A percentile compares a stretch with the other conserved stretches of the same genome.
phyloP scores from a whole-genome alignment of 2,329 filamentous ascomycete genomes.

The Colletotrichum destructivum region DNA sequence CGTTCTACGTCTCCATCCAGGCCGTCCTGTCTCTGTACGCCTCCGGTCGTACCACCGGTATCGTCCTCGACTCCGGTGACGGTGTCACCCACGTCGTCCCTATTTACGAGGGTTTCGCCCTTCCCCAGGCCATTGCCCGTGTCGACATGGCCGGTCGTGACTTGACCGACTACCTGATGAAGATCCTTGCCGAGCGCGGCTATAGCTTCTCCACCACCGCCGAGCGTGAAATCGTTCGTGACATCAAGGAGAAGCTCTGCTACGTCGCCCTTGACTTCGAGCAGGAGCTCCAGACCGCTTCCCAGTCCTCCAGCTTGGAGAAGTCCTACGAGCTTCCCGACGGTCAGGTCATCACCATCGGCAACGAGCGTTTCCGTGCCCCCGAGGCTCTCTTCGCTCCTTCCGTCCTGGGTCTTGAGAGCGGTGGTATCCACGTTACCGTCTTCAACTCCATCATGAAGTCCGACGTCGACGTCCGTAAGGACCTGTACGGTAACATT shows the following conservation, averaged over 20 bases:
- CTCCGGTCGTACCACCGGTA: conserved; percentile 99
- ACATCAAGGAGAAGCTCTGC: conserved; percentile 99
- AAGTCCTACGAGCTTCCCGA: conserved; percentile 99
- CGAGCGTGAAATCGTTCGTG: conserved; percentile 99
- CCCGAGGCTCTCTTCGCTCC: conserved; percentile 99
- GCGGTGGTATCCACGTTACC: conserved; percentile 98
- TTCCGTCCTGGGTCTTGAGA: conserved; percentile 97
- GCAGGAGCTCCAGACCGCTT: conserved; percentile 99
- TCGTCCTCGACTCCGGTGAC: conserved; percentile 99
- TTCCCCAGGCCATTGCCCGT: conserved; percentile 99
- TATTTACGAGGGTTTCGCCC: conserved; percentile 99
- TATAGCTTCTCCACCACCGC: conserved; percentile 99
- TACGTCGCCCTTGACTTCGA: conserved; percentile 99
- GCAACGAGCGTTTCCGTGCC: conserved; percentile 99
- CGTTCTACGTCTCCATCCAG: conserved; percentile 99
- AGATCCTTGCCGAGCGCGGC: conserved; percentile 99
- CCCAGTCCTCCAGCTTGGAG: conserved; percentile 98
- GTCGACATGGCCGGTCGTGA: conserved; percentile 99
- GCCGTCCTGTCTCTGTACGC: conserved; percentile 99
- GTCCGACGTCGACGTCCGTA: conserved; percentile 99
- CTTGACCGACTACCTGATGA: conserved; percentile 99
- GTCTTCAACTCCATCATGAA: conserved; percentile 99
- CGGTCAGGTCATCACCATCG: conserved; percentile 99
- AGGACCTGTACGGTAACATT: conserved; percentile 99
- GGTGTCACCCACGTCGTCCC: conserved; percentile 99